A percentile compares a stretch with the other conserved stretches of the same genome.
Evolutionary conservation across 257 asterid genomes (phyloP).

Genomic region (Rauvolfia tetraphylla): DNA sequence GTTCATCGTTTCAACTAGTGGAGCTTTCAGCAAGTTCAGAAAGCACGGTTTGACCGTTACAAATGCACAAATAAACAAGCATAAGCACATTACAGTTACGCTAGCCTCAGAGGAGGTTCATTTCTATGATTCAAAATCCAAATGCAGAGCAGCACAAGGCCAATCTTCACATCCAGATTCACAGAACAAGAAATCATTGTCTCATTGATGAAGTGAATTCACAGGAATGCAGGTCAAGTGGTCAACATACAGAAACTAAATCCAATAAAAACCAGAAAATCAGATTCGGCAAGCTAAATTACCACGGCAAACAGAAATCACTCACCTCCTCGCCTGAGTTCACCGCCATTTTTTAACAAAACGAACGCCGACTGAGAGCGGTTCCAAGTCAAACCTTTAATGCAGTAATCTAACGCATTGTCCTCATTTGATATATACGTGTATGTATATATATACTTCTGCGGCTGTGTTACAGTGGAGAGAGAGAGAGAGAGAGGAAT

Average conservation of each 20-base stretch:
- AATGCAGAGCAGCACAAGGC: neutral
- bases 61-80: neutral
- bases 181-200: too few relatives aligned
- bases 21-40: neutral
- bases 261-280: neutral
- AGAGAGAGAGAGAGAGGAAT: neutral
- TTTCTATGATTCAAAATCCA: neutral
- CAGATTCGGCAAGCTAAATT: neutral
- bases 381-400: constrained; percentile 6
- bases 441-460: neutral
- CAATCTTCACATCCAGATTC: neutral
- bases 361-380: constrained; percentile 1
- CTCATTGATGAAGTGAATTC: neutral
- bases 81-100: neutral
- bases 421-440: too few relatives aligned
- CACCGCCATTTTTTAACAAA: constrained; percentile 27
- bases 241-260: neutral
- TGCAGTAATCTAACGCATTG: constrained; percentile 18
- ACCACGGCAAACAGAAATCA: neutral
- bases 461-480: neutral
- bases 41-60: constrained; percentile 3
- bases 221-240: constrained; percentile 1
- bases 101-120: neutral
- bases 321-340: constrained; percentile 33
- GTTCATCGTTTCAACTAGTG: neutral